Evolutionary conservation across 2,329 filamentous ascomycete species (phyloP).

Genomic region (Colletotrichum destructivum): DNA sequence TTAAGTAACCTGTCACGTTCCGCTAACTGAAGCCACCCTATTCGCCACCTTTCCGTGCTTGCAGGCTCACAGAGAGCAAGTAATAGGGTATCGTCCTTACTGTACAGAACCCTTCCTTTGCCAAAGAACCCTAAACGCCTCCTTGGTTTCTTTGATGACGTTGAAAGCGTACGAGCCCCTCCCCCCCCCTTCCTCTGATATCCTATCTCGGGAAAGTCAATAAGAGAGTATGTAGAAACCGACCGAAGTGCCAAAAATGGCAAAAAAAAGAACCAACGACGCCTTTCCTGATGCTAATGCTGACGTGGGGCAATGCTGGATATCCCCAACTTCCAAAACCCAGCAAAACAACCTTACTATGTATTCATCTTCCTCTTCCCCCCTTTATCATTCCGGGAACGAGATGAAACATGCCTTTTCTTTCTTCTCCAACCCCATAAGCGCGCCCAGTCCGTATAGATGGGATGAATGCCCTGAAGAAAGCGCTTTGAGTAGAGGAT

Average conservation of each 20-base stretch:
- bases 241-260: constrained; percentile 1
- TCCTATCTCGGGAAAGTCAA: constrained; percentile 7
- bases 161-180: constrained; percentile 13
- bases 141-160: constrained; percentile 14
- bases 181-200: not conserved
- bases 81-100: constrained; percentile 42
- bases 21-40: constrained; percentile 14
- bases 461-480: constrained; percentile 18
- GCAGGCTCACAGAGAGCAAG: constrained; percentile 32
- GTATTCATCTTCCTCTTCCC: not conserved
- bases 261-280: constrained; percentile 19
- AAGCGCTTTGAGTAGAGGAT: constrained; percentile 33
- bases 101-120: constrained; percentile 40
- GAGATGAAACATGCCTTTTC: not conserved
- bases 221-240: constrained; percentile 1
- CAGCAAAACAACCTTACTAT: constrained; percentile 1
- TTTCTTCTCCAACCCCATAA: constrained; percentile 34
- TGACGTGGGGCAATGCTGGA: constrained; percentile 25
- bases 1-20: constrained; percentile 11
- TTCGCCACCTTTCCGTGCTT: constrained; percentile 36
- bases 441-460: constrained; percentile 25
- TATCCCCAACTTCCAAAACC: not conserved
- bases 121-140: constrained; percentile 37
- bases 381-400: not conserved
- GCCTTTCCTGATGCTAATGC: constrained; percentile 39